Conservation (phyloP, 2,329 filamentous ascomycete genomes). For the Talaromyces sp. region DNA sequence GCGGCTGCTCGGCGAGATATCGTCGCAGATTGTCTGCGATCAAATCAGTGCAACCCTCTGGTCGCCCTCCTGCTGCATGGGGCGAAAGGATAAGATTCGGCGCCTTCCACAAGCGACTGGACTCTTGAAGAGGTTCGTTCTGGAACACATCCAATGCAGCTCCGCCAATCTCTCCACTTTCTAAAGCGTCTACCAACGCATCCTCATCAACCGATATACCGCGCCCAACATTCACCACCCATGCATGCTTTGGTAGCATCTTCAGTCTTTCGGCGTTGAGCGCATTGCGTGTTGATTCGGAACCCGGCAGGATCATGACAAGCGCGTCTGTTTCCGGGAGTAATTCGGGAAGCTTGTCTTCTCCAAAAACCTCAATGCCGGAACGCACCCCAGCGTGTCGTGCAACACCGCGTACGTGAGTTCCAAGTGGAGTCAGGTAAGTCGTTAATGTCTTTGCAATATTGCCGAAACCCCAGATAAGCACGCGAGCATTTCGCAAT, state of each 20-base stretch:
- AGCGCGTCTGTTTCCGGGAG: constrained; percentile 57
- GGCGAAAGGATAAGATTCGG: constrained; percentile 52
- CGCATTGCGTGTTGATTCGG: constrained; percentile 51
- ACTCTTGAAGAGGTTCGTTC: constrained; percentile 66
- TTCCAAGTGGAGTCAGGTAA: constrained; percentile 51
- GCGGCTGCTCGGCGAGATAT: constrained; percentile 54
- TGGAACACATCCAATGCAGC: constrained; percentile 75
- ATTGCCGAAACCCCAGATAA: constrained; percentile 63
- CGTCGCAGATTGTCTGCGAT: constrained; percentile 58
- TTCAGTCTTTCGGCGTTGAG: constrained; percentile 52
- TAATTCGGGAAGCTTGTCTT: constrained; percentile 51
- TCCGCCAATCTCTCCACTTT: constrained; percentile 52
- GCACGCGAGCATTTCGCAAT: constrained; percentile 53
- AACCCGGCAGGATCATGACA: constrained; percentile 63
- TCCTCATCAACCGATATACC: constrained; percentile 58
- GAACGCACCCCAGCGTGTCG: constrained; percentile 52
- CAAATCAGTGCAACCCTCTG: constrained; percentile 55
- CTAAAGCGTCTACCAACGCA: constrained; percentile 59
- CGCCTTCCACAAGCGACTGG: constrained; percentile 64
- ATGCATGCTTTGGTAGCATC: constrained; percentile 56
- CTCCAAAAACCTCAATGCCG: constrained; percentile 54
- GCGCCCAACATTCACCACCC: constrained; percentile 63
- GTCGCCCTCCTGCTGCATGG: constrained; percentile 38
- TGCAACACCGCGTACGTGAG: constrained; percentile 56
- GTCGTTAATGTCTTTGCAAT: constrained; percentile 59